A percentile compares a stretch with the other conserved stretches of the same genome.
Conservation (phyloP, 2,329 filamentous ascomycete species). For the Ceratocystis diversiconidia region DNA sequence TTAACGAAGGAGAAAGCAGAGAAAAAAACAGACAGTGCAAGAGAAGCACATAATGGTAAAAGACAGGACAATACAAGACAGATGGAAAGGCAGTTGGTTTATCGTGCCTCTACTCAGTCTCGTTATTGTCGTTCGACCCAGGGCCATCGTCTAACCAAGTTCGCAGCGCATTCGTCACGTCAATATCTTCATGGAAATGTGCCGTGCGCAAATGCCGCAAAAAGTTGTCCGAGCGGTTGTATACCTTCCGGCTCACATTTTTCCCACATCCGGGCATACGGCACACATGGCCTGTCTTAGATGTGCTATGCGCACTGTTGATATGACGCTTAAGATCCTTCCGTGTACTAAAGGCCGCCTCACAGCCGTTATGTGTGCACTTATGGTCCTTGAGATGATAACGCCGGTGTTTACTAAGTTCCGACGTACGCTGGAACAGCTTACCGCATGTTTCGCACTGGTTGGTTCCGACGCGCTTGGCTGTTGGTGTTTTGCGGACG, state of each 20-base stretch:
- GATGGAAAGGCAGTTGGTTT: background rate
- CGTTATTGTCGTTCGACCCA: background rate
- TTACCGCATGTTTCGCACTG: slow-evolving; percentile 16
- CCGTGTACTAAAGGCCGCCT: slow-evolving; percentile 21
- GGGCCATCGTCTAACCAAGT: slow-evolving; percentile 12
- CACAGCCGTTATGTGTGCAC: slow-evolving; percentile 19
- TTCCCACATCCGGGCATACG: slow-evolving; percentile 22
- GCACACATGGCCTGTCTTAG: slow-evolving; percentile 21
- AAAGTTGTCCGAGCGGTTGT: slow-evolving; percentile 23
- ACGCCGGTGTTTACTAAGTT: slow-evolving; percentile 20
- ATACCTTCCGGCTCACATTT: slow-evolving; percentile 21
- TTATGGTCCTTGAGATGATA: slow-evolving; percentile 21
- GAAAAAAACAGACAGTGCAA: background rate
- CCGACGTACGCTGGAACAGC: slow-evolving; percentile 14
- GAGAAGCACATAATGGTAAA: background rate
- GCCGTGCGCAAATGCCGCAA: slow-evolving; percentile 21
- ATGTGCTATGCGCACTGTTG: slow-evolving; percentile 18
- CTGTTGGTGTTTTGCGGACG: slow-evolving; percentile 7
- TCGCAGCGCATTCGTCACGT: slow-evolving; percentile 13
- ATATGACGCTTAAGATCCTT: slow-evolving; percentile 23
- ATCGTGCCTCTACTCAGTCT: background rate
- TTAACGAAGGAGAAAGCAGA: background rate
- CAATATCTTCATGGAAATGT: slow-evolving; percentile 18
- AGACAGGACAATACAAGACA: background rate
- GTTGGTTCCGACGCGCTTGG: slow-evolving; percentile 10